These are phyloP conservation scores for Amoeboaphelidium occidentale DNA, from an alignment of 371 early-diverging fungal species.

Conservation along the genomic window DNA sequence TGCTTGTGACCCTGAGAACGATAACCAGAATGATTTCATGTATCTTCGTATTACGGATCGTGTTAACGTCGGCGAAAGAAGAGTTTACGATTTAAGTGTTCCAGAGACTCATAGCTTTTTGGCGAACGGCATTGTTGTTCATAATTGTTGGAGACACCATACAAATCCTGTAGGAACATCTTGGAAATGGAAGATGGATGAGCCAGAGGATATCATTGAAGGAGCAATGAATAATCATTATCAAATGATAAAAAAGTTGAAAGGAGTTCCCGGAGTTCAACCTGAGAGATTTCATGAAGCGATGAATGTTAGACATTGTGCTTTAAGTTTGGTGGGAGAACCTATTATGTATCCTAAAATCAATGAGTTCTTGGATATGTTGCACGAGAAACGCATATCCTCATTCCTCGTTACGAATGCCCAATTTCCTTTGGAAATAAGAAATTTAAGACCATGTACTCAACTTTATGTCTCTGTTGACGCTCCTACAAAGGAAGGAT, in stretches of 20 bases:
- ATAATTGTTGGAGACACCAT: conserved; percentile 36
- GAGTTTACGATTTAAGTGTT: too few relatives aligned
- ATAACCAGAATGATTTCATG: too few relatives aligned
- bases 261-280: conserved; percentile 49
- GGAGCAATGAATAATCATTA: conserved; percentile 49
- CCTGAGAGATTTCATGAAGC: conserved; percentile 50
- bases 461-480: conserved; percentile 58
- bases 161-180: conserved; percentile 51
- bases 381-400: conserved; percentile 41
- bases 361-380: conserved; percentile 41
- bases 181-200: conserved; percentile 56
- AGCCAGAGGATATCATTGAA: conserved; percentile 37
- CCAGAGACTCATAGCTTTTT: not conserved
- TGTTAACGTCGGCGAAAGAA: too few relatives aligned
- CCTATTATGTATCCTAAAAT: conserved; percentile 67
- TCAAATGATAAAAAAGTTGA: conserved; percentile 50
- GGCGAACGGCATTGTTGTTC: not conserved
- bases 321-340: conserved; percentile 36
- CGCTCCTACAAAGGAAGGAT: conserved; percentile 43
- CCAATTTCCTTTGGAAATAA: conserved; percentile 35
- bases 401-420: conserved; percentile 60
- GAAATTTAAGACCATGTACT: conserved; percentile 33
- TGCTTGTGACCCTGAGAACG: too few relatives aligned
- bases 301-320: conserved; percentile 36
- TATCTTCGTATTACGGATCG: too few relatives aligned